Evolutionary conservation across 306 rosid genomes (phyloP).

Genomic region (Rosa persica): DNA sequence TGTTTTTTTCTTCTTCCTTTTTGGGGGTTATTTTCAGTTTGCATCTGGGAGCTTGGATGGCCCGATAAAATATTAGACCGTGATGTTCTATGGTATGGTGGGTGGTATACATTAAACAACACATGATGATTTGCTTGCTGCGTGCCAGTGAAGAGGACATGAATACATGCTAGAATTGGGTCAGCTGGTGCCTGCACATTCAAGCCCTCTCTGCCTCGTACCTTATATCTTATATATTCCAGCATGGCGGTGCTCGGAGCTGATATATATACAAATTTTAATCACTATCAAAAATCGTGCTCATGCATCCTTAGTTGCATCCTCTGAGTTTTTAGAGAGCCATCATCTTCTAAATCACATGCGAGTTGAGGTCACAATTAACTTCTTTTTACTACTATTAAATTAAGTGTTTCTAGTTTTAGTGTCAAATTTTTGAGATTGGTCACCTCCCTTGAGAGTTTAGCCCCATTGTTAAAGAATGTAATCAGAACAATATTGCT

Average conservation of each 20-base stretch:
- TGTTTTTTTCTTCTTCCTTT: not conserved
- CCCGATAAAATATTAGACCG: slow-evolving; percentile 77
- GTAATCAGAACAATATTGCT: no score
- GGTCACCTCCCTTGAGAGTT: not conserved
- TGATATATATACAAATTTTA: not conserved
- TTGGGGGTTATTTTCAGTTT: slow-evolving; percentile 54
- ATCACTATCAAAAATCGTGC: not conserved
- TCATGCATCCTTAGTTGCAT: slow-evolving; percentile 24
- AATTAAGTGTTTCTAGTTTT: not conserved
- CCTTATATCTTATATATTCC: not conserved
- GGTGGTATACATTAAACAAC: slow-evolving; percentile 7
- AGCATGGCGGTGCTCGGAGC: slow-evolving; percentile 16
- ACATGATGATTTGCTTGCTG: slow-evolving; percentile 23
- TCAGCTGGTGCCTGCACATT: slow-evolving; percentile 23
- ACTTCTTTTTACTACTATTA: not conserved
- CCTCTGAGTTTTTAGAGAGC: slow-evolving; percentile 15
- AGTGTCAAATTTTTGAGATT: not conserved
- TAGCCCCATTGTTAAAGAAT: not conserved
- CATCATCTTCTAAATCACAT: slow-evolving; percentile 11
- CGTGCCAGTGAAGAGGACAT: slow-evolving; percentile 26
- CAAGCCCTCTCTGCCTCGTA: slow-evolving; percentile 15
- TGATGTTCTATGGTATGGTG: not conserved
- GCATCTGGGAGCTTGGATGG: slow-evolving; percentile 96
- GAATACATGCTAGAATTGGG: slow-evolving; percentile 5
- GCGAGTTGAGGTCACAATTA: not conserved